Base-by-base conservation (phyloP, 2,329 filamentous ascomycete genomes). In the Ophiostoma triangulosporum region DNA sequence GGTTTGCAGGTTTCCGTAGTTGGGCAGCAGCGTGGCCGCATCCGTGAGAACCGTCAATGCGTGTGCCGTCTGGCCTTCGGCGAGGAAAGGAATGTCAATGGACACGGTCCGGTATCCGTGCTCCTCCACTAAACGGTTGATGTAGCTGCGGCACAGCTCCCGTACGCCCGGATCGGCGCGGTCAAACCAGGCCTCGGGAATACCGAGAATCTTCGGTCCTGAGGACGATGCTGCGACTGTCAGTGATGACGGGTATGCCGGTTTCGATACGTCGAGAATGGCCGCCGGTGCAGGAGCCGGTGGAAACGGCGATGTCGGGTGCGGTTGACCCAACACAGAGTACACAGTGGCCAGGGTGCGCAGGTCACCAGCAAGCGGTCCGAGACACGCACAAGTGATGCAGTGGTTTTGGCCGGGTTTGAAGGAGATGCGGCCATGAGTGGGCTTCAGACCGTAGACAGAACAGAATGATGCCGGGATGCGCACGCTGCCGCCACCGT, bases 401-500 rank as follows among this genome's bases (percentile, higher is more conserved):
- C 76, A 77, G 51, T 80, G 72, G 55, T 78, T 78, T 14, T 72
- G 67, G 1, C 78, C 75, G 0, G 84, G 84, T 3, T 72, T 70
- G 49, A 68, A 71, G 57, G 84, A 85, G 1, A 89, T 69, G 22
- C 85, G 79, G 26, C 76, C 75, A 62, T 87, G 83, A 0, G 78
- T 80, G 0, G 85, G 74, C 63, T 90, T 90, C 36, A 91, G 72
- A 0, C 86, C 86, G 63, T 81, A 89, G 6, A 88, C 70, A 11
- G 83, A 84, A 62, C 86, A 89, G 63, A 82, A 87, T 7, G 77
- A 77, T 0, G 83, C 72, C 0, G 86, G 87, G 32, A 90, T 81
- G 1, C 86, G 79, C 58, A 90, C 83, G 50, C 79, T 85, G 54
- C 85, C 85, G 31, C 85, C 85, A 15, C 83, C 84, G 62, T 89